These are phyloP conservation scores for Epichloe scottii DNA, from an alignment of 2,329 filamentous ascomycete species.

Conservation along the genomic window DNA sequence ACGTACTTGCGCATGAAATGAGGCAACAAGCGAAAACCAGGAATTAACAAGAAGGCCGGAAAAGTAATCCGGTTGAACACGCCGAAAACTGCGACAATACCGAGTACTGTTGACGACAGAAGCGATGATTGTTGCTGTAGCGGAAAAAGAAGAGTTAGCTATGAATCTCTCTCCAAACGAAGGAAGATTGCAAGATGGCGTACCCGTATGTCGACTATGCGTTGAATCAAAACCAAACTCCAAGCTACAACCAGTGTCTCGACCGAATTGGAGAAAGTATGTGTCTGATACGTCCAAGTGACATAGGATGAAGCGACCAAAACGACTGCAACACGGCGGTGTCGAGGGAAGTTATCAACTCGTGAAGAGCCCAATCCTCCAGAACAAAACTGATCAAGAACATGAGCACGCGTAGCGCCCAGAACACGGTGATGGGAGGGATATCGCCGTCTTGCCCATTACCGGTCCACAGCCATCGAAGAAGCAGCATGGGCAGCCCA, in stretches of 20 bases:
- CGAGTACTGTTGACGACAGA: constrained; percentile 64
- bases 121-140: constrained; percentile 59
- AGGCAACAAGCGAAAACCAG: constrained; percentile 69
- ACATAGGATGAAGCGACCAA: constrained; percentile 94
- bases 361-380: constrained; percentile 94
- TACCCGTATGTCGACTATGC: constrained; percentile 72
- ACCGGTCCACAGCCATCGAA: constrained; percentile 87
- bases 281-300: constrained; percentile 96
- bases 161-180: constrained; percentile 11
- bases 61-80: constrained; percentile 97
- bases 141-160: constrained; percentile 7
- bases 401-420: constrained; percentile 79
- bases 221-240: constrained; percentile 82
- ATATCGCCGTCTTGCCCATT: constrained; percentile 65
- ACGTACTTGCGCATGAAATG: constrained; percentile 71
- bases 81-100: constrained; percentile 71
- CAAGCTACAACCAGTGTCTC: constrained; percentile 89
- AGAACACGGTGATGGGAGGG: constrained; percentile 78
- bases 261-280: constrained; percentile 96
- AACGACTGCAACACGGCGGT: constrained; percentile 61
- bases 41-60: constrained; percentile 80
- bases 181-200: constrained; percentile 14
- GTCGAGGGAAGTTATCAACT: constrained; percentile 68
- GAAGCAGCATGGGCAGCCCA: constrained; percentile 80
- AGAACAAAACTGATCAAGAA: constrained; percentile 91